Evolutionary conservation across 164 flowering plant genomes (phyloP).

Genomic region (Cinnamomum micranthum): DNA sequence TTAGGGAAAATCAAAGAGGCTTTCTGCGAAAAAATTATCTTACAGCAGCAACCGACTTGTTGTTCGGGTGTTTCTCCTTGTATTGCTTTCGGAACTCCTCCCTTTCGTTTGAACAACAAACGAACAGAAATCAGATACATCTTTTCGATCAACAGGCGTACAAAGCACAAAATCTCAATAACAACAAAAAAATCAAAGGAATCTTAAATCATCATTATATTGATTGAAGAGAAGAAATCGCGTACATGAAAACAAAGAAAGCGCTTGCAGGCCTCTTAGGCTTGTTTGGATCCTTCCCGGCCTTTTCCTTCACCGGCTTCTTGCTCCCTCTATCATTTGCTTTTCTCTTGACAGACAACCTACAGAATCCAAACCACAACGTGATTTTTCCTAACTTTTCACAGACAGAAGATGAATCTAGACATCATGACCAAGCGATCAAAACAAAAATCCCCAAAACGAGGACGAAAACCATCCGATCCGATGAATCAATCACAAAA

Average conservation of each 20-base stretch:
- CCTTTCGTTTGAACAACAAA: constrained; percentile 20
- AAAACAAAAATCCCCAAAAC: background rate
- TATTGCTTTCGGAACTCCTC: constrained; percentile 57
- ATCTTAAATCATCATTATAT: too few species aligned
- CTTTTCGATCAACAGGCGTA: too few species aligned
- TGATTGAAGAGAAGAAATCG: background rate
- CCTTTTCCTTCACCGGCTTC: constrained; percentile 43
- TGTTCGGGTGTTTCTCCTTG: constrained; percentile 59
- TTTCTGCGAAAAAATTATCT: constrained; percentile 12
- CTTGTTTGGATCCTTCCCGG: constrained; percentile 80
- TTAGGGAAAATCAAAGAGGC: background rate
- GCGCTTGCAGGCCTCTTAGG: constrained; percentile 87
- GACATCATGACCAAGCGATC: background rate
- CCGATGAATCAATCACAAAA: background rate
- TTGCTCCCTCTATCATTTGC: constrained; percentile 26
- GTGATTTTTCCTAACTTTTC: background rate
- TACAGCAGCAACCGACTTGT: constrained; percentile 65
- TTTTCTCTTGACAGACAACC: constrained; percentile 50
- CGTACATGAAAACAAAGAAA: constrained; percentile 76
- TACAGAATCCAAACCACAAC: constrained; percentile 13
- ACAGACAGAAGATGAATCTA: background rate
- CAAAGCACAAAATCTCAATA: background rate
- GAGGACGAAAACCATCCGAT: background rate
- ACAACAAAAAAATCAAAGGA: background rate
- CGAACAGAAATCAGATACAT: background rate